These are phyloP conservation scores for Tilletia caries DNA, from an alignment of 1,284 basidiomycete genomes.

Conservation along the genomic window DNA sequence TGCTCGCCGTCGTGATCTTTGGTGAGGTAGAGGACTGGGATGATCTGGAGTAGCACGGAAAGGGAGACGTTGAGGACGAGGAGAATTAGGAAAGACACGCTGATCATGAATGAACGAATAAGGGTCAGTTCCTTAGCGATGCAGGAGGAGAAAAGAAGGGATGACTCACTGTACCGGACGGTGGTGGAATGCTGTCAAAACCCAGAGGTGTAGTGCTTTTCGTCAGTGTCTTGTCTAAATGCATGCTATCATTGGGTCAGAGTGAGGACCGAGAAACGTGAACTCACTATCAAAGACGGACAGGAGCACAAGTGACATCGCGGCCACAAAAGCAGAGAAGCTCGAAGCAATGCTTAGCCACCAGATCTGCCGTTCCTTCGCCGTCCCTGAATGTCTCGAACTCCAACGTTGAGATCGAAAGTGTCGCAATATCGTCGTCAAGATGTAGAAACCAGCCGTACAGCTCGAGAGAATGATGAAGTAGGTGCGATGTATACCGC, in stretches of 20 bases:
- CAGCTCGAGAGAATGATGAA: constrained; percentile 41
- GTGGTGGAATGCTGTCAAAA: constrained; percentile 56
- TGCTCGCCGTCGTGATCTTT: constrained; percentile 55
- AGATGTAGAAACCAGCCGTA: constrained; percentile 49
- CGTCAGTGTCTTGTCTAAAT: too few species aligned
- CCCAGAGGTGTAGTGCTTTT: too few species aligned
- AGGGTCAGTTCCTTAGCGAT: too few species aligned
- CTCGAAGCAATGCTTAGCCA: constrained; percentile 56
- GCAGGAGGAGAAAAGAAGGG: too few species aligned
- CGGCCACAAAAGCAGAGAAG: constrained; percentile 56
- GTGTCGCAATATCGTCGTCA: constrained; percentile 57
- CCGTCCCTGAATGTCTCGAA: constrained; percentile 57
- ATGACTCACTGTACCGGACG: constrained; percentile 57
- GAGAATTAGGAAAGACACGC: constrained; percentile 58
- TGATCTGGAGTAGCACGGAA: constrained; percentile 58
- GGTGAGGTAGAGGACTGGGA: constrained; percentile 55
- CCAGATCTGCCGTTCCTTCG: constrained; percentile 52
- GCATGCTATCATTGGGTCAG: too few species aligned
- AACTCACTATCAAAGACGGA: constrained; percentile 53
- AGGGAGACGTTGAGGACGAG: constrained; percentile 58
- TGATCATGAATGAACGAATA: too few species aligned
- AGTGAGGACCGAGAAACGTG: too few species aligned
- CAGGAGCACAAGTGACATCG: constrained; percentile 56
- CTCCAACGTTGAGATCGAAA: too few species aligned
- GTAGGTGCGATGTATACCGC: constrained; percentile 51